phyloP scores from a whole-genome alignment of 768 basidiomycete species.

The Cubamyces lactineus region DNA sequence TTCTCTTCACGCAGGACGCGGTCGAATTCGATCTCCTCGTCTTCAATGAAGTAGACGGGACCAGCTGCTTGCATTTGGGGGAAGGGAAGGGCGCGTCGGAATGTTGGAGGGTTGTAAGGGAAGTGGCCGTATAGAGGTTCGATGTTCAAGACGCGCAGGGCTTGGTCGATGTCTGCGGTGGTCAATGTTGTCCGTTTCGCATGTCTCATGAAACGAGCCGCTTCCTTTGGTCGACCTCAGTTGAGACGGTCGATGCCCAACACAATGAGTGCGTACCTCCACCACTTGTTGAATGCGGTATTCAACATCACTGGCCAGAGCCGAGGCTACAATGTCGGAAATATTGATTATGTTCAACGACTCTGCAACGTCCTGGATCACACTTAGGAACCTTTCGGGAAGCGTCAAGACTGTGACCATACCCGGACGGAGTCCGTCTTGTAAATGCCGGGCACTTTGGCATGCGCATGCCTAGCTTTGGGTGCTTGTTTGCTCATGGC shows the following conservation, averaged over 20 bases:
- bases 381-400: constrained; percentile 9
- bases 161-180: constrained; percentile 90
- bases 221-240: constrained; percentile 60
- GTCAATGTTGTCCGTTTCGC: constrained; percentile 88
- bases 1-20: constrained; percentile 87
- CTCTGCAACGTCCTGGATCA: constrained; percentile 84
- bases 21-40: constrained; percentile 97
- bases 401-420: constrained; percentile 24
- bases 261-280: constrained; percentile 57
- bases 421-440: constrained; percentile 36
- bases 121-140: constrained; percentile 93
- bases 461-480: constrained; percentile 8
- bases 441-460: constrained; percentile 33
- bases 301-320: constrained; percentile 94
- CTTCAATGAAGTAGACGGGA: constrained; percentile 90
- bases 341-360: constrained; percentile 76
- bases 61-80: constrained; percentile 55
- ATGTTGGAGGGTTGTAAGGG: constrained; percentile 62
- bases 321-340: constrained; percentile 76
- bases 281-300: constrained; percentile 95
- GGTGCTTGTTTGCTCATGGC: constrained; percentile 21
- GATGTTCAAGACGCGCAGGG: constrained; percentile 91
- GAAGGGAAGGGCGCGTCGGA: constrained; percentile 56
- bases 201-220: constrained; percentile 95
- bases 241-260: neutral